phyloP scores from a whole-genome alignment of 768 basidiomycete species.

The Trametopsis cervina region DNA sequence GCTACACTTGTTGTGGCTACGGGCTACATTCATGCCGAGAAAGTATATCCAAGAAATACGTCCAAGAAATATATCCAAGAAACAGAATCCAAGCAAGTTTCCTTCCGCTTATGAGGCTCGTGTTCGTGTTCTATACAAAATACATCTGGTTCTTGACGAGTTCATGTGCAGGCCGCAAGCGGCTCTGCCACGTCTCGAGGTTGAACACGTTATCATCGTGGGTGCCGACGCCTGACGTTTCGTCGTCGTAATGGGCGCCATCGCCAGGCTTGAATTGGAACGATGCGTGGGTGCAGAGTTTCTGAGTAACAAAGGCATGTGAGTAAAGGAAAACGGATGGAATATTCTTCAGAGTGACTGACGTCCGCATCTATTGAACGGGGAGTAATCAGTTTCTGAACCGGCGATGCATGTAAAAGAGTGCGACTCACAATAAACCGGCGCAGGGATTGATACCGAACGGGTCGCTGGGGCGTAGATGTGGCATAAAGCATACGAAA shows the following conservation, averaged over 20 bases:
- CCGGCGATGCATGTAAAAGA: neutral
- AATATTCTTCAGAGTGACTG: constrained; percentile 16
- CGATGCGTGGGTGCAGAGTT: constrained; percentile 8
- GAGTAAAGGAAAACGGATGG: neutral
- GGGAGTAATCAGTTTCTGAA: neutral
- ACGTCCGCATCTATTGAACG: constrained; percentile 47
- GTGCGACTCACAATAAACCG: constrained; percentile 46
- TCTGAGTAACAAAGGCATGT: neutral
- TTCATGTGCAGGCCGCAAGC: neutral
- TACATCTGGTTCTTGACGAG: constrained; percentile 2
- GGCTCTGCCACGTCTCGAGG: neutral
- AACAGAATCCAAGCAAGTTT: too few species aligned
- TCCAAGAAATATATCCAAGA: too few species aligned
- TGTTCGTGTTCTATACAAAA: too few species aligned
- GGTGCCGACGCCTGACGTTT: neutral
- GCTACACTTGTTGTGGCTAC: too few species aligned
- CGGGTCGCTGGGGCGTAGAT: constrained; percentile 47
- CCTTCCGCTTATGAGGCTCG: too few species aligned
- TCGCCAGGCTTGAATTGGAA: constrained; percentile 6
- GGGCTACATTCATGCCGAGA: too few species aligned
- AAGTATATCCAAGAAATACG: too few species aligned
- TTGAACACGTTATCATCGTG: neutral
- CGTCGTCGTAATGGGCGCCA: constrained; percentile 2
- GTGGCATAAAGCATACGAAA: constrained; percentile 47
- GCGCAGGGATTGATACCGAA: constrained; percentile 52